Evolutionary conservation across 2,329 filamentous ascomycete genomes (phyloP), one percentile per base, ranked within the genome.

Genomic region (Aotearoamyces nothofagi): DNA sequence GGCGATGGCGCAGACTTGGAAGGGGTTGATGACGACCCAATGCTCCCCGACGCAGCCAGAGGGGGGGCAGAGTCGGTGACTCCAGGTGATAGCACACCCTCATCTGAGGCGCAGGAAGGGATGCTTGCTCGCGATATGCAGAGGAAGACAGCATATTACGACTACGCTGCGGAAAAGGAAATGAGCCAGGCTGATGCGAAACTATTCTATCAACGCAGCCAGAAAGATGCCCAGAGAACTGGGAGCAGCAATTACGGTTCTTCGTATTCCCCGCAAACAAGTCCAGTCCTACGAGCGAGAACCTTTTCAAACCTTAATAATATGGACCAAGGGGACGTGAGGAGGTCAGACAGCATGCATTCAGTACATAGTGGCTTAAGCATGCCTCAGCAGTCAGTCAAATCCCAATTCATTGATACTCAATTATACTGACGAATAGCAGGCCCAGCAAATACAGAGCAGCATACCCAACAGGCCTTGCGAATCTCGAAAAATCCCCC

Each of bases 131-230:
- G 71, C 36, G 71, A 77, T 45, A 49, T 69, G 29, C 69, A 69
- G 17, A 64, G 64, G 35, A 77, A 76, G 49, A 93, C 84, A 6
- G 81, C 86, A 12, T 92, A 84, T 49, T 94, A 92, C 56, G 86
- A 94, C 53, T 83, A 87, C 46, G 78, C 87, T 29, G 80, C 82
- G 30, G 90, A 98, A 55, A 92, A 90, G 45, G 81, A 87, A 47
- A 79, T 93, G 73, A 92, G 78, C 46, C 84, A 93, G 52, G 77
- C 81, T 15, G 90, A 98, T 51, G 82, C 87, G 34, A 96, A 93
- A 54, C 67, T 94, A 37, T 92, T 96, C 58, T 98, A 93, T 53
- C 87, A 94, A 56, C 69, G 81, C 40, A 84, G 82, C 53, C 80
- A 84, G 52, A 60, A 75, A 33, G 78, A 50, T 19, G 38, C 41